phyloP scores from a whole-genome alignment of 768 basidiomycete species.

The Hygrophorus pudorinus region DNA sequence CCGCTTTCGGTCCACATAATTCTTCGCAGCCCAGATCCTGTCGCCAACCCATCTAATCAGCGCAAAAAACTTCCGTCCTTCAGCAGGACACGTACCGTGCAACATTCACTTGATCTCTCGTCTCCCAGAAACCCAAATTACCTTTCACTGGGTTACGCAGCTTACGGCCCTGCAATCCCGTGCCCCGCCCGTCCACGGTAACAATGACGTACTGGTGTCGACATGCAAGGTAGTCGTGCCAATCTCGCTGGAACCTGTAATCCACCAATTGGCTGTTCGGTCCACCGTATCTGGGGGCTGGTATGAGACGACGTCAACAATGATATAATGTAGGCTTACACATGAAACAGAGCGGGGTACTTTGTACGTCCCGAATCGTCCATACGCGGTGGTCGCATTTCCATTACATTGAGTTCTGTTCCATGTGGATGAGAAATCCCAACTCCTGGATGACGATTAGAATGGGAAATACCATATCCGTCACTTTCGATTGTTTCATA shows the following conservation, averaged over 20 bases:
- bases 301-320: constrained; percentile 1
- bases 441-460: background rate
- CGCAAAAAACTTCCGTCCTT: too few species aligned
- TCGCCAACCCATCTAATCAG: background rate
- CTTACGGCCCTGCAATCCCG: constrained; percentile 79
- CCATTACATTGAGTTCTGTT: constrained; percentile 80
- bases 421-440: constrained; percentile 12
- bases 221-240: constrained; percentile 82
- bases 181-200: constrained; percentile 86
- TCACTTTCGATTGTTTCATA: constrained; percentile 71
- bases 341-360: constrained; percentile 88
- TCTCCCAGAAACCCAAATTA: constrained; percentile 85
- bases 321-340: constrained; percentile 36
- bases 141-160: constrained; percentile 83
- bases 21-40: constrained; percentile 76
- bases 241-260: constrained; percentile 58
- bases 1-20: constrained; percentile 79
- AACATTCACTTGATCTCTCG: constrained; percentile 79
- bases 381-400: constrained; percentile 86
- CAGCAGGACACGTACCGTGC: constrained; percentile 49
- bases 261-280: constrained; percentile 77
- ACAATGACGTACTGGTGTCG: constrained; percentile 79
- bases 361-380: constrained; percentile 93
- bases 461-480: constrained; percentile 56
- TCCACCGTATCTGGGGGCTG: constrained; percentile 67